Base-by-base conservation (phyloP, 306 rosid genomes). In the Carpinus viminea region DNA sequence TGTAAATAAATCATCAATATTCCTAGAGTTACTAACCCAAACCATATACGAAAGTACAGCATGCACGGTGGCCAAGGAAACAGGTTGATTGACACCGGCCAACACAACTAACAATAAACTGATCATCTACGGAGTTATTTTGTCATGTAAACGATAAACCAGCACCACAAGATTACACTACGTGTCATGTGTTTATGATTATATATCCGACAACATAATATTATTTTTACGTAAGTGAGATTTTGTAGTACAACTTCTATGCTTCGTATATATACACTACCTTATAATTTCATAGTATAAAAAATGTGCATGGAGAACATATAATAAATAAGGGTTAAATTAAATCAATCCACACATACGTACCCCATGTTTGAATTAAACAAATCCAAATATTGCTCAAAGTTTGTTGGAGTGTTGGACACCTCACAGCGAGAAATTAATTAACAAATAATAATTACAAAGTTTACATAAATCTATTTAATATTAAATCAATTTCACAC, bases 331-430 rank as follows among this genome's bases (percentile, higher is more conserved):
- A 5, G 5, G 1, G 6, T 5, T 4, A 41, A 41, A 36, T 36
- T 36, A 36, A 36, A 36, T 36, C 41, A 36, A 36, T 1, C 5
- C 45, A 41, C 45, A 5, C 6, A 41, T 6, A 36, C 41, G 8
- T 41, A 5, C 45, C 12, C 47, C 6, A 36, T 64, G 24, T 64
- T 36, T 16, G n/a, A 16, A 50, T 9, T 51, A 74, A 82, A 77
- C 41, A 36, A 78, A 28, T 48, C 68, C 72, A 56, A 80, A 59
- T 79, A 68, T 73, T 55, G 78, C 85, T 89, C 92, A 83, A 89
- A 78, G 93, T 85, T 89, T 86, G 92, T 88, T 91, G 84, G 84
- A 79, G 77, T 81, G 83, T 89, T 72, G 87, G 80, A 80, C 76
- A 82, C 85, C 76, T 53, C 21, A 68, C 81, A 82, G 68, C 82